Base-by-base conservation (phyloP, 78 protist species). In the Chrysochromulina tobinii region DNA sequence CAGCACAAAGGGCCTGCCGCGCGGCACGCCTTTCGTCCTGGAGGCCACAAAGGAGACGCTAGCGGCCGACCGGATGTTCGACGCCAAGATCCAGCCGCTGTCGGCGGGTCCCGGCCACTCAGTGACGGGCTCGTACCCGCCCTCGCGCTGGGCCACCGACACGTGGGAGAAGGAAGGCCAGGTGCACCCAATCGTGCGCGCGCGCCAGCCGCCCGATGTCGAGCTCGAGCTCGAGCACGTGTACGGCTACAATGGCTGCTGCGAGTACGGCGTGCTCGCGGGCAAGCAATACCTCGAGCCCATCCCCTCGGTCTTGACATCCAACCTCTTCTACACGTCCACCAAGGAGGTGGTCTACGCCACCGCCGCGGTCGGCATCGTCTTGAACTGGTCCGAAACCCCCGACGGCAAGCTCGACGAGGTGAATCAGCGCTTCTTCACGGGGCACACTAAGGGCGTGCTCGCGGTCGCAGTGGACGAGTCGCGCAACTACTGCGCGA, bases 371-470 rank as follows among this genome's bases (percentile, higher is more conserved):
- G 20, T 27, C 20, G 87, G 87, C 64, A 54, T 51, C 38, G 87
- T 54, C 15, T 48, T 54, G n/a, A 51, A 38, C n/a, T 27, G 38
- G 14, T 27, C 7, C 64, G 64, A 59, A 12, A 7, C 64, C 64
- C 7, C 64, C 23, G 7, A 12, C 64, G 64, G 23, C 64, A 12
- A 59, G 64, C 23, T 12, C 23, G 64, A 59, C 72, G 25, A 66
- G n/a, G 27, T 66, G 25, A 66, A n/a, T 7, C 87, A 79, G 87
- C 87, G 87, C 27, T 79, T 79, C 61, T 79, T 79, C 61, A 6
- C 0, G 12, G 7, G n/a, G 64, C 87, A 79, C 17, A 25, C 7
- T 18, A 8, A 79, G 64, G 87, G 54, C 87, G 54, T 79, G 50
- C 64, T 51, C 18, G 51, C 64, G 48, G 27, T 79, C 11, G 87